These are phyloP conservation scores for Malus sieversii DNA, from an alignment of 306 rosid species.

Conservation along the genomic window DNA sequence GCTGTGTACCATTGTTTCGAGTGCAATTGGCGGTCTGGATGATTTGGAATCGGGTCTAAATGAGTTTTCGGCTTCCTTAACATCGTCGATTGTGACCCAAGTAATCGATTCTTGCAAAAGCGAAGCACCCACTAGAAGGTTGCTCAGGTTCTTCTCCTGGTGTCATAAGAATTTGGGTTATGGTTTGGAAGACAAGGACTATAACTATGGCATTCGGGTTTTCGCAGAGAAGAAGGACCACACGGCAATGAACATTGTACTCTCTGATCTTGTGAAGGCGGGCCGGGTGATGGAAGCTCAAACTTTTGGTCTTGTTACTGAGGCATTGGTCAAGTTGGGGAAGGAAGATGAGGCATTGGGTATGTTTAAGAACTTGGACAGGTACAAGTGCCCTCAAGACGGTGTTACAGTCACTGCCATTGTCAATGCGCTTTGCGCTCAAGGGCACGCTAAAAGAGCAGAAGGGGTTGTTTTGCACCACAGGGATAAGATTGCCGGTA, in stretches of 20 bases:
- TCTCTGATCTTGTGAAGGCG: conserved; percentile 56
- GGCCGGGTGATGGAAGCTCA: conserved; percentile 57
- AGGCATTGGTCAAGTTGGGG: conserved; percentile 51
- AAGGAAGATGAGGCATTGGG: conserved; percentile 78
- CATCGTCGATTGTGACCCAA: conserved; percentile 55
- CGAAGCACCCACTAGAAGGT: conserved; percentile 60
- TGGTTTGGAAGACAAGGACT: conserved; percentile 54
- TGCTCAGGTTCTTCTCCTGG: conserved; percentile 85
- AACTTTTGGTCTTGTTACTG: conserved; percentile 56
- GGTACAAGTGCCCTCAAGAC: conserved; percentile 51
- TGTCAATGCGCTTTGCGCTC: conserved; percentile 57
- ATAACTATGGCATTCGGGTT: conserved; percentile 52
- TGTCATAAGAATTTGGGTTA: conserved; percentile 45
- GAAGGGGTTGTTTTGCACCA: conserved; percentile 78
- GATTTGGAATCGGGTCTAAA: conserved; percentile 55
- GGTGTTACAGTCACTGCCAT: conserved; percentile 56
- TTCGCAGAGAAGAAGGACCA: conserved; percentile 69
- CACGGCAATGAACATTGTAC: conserved; percentile 51
- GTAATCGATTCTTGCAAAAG: conserved; percentile 57
- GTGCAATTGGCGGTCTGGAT: conserved; percentile 61
- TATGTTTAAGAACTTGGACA: conserved; percentile 67
- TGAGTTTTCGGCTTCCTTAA: conserved; percentile 28
- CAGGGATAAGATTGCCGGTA: conserved; percentile 50
- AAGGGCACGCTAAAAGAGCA: conserved; percentile 76
- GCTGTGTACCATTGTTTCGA: conserved; percentile 39